A percentile compares a stretch with the other conserved stretches of the same genome.
Conservation (phyloP, 2,329 filamentous ascomycete genomes). For the Paecilomyces sp. region DNA sequence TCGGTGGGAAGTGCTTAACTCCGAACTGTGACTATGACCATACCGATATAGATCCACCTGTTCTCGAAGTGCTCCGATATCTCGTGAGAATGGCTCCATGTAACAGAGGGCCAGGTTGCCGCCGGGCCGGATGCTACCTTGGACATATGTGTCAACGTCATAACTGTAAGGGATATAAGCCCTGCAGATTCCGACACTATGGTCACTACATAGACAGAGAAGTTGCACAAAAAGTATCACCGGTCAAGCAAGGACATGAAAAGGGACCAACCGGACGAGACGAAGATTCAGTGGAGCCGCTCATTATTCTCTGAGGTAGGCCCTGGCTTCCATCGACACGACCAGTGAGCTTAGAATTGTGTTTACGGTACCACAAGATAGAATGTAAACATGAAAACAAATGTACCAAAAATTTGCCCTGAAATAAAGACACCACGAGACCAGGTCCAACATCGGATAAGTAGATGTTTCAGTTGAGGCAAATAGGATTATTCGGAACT, state of each 20-base stretch:
- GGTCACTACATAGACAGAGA: neutral
- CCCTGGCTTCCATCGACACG: neutral
- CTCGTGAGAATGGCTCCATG: slow-evolving; percentile 41
- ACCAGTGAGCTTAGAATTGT: neutral
- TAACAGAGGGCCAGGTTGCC: slow-evolving; percentile 32
- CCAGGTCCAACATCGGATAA: too few relatives aligned
- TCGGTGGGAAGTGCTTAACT: slow-evolving; percentile 33
- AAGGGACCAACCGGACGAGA: neutral
- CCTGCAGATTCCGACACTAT: neutral
- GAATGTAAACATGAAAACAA: too few relatives aligned
- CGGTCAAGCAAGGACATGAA: neutral
- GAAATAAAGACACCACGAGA: too few relatives aligned
- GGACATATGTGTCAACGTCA: slow-evolving; percentile 35
- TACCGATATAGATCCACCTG: slow-evolving; percentile 29
- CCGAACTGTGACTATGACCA: slow-evolving; percentile 41
- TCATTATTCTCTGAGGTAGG: neutral
- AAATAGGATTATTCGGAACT: neutral
- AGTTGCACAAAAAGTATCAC: neutral
- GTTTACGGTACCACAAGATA: too few relatives aligned
- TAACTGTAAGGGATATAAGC: neutral
- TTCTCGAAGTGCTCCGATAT: slow-evolving; percentile 36
- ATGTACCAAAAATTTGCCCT: too few relatives aligned
- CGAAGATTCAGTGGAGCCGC: neutral
- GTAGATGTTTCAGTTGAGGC: too few relatives aligned
- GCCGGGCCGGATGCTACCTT: slow-evolving; percentile 35